Conservation (phyloP, 2,329 filamentous ascomycete genomes). For the Beauveria medogensis region DNA sequence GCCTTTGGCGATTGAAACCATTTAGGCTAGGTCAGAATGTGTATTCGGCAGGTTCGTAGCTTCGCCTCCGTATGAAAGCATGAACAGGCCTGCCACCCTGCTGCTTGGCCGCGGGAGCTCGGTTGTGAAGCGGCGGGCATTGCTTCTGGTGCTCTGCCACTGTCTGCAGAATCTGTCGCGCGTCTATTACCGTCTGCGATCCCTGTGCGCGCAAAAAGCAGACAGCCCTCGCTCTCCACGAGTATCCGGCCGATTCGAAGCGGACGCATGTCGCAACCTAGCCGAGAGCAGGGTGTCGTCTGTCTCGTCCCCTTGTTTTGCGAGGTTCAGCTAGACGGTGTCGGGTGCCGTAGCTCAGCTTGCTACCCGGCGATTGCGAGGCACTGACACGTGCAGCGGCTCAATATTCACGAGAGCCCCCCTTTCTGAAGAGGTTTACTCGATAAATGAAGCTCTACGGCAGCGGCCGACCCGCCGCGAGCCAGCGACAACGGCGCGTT, state of each 20-base stretch:
- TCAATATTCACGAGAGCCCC: too few relatives aligned
- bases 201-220: too few relatives aligned
- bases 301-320: neutral
- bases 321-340: neutral
- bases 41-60: neutral
- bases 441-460: too few relatives aligned
- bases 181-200: too few relatives aligned
- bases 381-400: too few relatives aligned
- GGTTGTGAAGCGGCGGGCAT: neutral
- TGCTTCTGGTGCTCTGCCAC: neutral
- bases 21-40: neutral
- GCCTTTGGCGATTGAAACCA: neutral
- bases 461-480: neutral
- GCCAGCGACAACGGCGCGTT: neutral
- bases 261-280: neutral
- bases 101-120: neutral
- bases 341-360: too few relatives aligned
- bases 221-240: neutral
- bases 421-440: too few relatives aligned
- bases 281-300: neutral
- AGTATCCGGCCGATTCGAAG: neutral
- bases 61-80: neutral
- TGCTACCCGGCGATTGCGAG: too few relatives aligned
- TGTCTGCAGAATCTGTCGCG: neutral
- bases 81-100: neutral